Evolutionary conservation across 2,329 filamentous ascomycete species (phyloP).

Genomic region (Diplodia mutila): DNA sequence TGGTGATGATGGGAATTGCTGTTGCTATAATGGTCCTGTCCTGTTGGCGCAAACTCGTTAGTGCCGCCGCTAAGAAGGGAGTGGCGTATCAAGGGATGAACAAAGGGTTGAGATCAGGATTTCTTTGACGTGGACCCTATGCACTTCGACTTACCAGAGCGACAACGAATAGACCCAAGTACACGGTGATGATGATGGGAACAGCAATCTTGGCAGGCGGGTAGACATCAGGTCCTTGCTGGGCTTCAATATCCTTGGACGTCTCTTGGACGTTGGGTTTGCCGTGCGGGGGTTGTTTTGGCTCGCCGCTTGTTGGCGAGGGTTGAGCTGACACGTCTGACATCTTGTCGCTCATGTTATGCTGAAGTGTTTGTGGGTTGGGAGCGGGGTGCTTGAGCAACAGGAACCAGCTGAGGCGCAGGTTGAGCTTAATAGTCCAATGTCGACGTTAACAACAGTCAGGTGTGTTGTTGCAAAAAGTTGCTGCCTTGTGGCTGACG

Average conservation of each 20-base stretch:
- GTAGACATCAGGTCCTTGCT: background rate
- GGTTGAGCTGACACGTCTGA: background rate
- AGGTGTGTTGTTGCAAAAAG: background rate
- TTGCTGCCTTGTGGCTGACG: conserved; percentile 3
- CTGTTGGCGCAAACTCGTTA: background rate
- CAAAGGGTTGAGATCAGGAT: too few species aligned
- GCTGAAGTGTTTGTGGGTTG: background rate
- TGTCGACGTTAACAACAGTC: background rate
- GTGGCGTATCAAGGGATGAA: background rate
- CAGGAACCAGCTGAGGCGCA: background rate
- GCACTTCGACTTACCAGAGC: conserved; percentile 13
- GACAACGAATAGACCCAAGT: conserved; percentile 18
- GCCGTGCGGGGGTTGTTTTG: background rate
- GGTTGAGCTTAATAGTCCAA: background rate
- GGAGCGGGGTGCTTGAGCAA: background rate
- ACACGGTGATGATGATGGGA: conserved; percentile 13
- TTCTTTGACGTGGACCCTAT: background rate
- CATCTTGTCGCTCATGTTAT: background rate
- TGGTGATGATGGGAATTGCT: conserved; percentile 24
- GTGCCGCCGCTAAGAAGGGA: background rate
- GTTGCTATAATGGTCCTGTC: conserved; percentile 23
- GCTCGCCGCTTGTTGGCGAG: background rate
- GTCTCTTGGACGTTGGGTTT: background rate
- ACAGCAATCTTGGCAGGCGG: conserved; percentile 3
- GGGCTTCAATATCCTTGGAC: conserved; percentile 10